Base-by-base conservation (phyloP, 768 basidiomycete species). In the Mycena filopes region DNA sequence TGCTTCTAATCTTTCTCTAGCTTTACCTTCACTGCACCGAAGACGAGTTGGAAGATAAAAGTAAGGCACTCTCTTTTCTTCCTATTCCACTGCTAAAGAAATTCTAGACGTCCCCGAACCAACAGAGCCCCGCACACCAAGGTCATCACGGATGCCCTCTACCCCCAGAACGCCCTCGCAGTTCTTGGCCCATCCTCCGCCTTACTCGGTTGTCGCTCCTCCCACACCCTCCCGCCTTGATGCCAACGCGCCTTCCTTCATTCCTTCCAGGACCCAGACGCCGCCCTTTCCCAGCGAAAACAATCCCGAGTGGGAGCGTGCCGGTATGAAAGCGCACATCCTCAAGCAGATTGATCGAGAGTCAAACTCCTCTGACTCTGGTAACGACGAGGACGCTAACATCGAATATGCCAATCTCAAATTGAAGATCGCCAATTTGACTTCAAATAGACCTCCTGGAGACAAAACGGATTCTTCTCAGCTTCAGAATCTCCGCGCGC, bases 21-120 rank as follows among this genome's bases (percentile, higher is more conserved):
- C 81, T 95, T 38, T 87, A 84, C 73, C 69, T 89, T 8, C 84
- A 89, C 75, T 91, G 88, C 72, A 72, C 85, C 12, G 84, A 88
- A 60, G 84, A 85, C 45, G 91, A 92, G 66, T 77, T 92, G 2
- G 77, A 77, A 49, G 79, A 77, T 8, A 75, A 77, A 71, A 74
- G 84, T 83, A 70, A 51, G 75, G 66, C 21, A 20, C 12, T 33
- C 21, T 41, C 16, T 47, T 58, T 43, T 60, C 1, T 31, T 60
- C 43, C 28, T 47, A 15, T 43, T 18, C 63, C 61, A 29, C 18
- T 38, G 53, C 45, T 36, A 4, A 54, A 28, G 13, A 4, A 33
- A 4, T 20, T 63, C 9, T 45, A 59, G 65, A 51, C 45, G 38
- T 46, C 4, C 33, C 68, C 25, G 74, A 72, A 62, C 63, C 69